Conservation (phyloP, 768 basidiomycete species). For the Suillus weaverae region DNA sequence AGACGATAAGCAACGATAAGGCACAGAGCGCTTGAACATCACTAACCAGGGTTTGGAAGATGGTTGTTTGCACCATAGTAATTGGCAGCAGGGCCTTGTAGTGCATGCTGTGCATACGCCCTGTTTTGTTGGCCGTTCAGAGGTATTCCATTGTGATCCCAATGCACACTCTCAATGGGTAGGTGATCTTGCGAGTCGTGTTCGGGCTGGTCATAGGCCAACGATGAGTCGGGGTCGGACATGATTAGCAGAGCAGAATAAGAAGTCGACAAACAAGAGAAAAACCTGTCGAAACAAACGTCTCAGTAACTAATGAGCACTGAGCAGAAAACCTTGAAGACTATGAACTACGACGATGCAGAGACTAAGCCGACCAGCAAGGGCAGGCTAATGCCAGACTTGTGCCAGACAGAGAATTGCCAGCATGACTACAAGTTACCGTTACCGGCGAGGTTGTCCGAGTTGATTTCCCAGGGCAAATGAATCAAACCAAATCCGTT, state of each 20-base stretch:
- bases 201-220: constrained; percentile 31
- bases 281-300: neutral
- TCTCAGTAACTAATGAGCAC: neutral
- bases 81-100: constrained; percentile 12
- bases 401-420: neutral
- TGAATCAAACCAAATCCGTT: neutral
- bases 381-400: neutral
- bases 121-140: constrained; percentile 12
- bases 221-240: constrained; percentile 21
- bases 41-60: constrained; percentile 21
- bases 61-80: constrained; percentile 17
- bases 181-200: constrained; percentile 12
- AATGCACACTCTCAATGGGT: neutral
- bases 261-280: neutral
- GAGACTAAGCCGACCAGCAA: neutral
- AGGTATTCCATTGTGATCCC: constrained; percentile 1
- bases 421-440: neutral
- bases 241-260: constrained; percentile 16
- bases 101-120: constrained; percentile 4
- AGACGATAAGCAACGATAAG: constrained; percentile 12
- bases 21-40: neutral
- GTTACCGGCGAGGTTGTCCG: constrained; percentile 1
- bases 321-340: neutral
- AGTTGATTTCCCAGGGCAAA: constrained; percentile 5
- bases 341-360: neutral